phyloP scores from a whole-genome alignment of 306 rosid species.

The Medicago ruthenica region DNA sequence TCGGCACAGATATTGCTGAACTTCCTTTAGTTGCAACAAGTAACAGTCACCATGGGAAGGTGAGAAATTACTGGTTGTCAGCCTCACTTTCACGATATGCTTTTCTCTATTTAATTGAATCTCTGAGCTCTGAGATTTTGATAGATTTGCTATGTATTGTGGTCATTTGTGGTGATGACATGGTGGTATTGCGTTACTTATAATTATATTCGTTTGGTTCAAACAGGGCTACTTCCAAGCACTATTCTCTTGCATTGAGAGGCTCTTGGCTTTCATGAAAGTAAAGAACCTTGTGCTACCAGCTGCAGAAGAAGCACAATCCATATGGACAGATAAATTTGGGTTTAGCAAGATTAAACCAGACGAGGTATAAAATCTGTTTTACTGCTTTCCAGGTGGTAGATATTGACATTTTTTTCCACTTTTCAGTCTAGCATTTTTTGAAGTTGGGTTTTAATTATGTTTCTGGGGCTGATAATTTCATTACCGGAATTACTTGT shows the following conservation, averaged over 20 bases:
- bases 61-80: conserved; percentile 35
- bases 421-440: conserved; percentile 25
- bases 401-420: conserved; percentile 15
- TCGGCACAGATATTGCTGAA: conserved; percentile 89
- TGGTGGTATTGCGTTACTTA: neutral
- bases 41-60: conserved; percentile 86
- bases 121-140: conserved; percentile 21
- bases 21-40: conserved; percentile 96
- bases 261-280: conserved; percentile 73
- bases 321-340: conserved; percentile 89
- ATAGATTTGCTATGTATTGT: conserved; percentile 11
- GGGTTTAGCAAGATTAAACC: conserved; percentile 78
- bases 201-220: conserved; percentile 3
- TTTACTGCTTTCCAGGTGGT: neutral
- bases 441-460: conserved; percentile 21
- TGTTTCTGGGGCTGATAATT: conserved; percentile 23
- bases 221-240: conserved; percentile 89
- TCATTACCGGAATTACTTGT: neutral
- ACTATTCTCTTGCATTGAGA: conserved; percentile 84
- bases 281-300: conserved; percentile 86
- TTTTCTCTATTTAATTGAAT: conserved; percentile 28
- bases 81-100: conserved; percentile 19
- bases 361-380: conserved; percentile 62
- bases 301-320: conserved; percentile 92
- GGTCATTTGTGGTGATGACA: conserved; percentile 9